Conservation (phyloP, 164 flowering plant species). For the Platanus orientalis region DNA sequence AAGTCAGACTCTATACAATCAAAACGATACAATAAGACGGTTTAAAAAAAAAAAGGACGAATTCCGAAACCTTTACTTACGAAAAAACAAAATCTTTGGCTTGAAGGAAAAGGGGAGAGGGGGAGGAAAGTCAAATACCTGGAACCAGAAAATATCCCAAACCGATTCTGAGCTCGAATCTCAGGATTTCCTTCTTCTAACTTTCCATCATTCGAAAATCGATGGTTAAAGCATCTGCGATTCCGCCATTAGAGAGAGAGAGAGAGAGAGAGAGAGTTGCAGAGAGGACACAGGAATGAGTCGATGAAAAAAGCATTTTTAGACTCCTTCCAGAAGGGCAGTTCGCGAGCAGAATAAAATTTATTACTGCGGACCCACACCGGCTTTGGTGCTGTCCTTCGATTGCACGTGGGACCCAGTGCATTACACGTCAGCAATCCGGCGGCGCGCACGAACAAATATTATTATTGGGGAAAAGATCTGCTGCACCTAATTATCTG, state of each 20-base stretch:
- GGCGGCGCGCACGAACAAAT: no score
- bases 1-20: background rate
- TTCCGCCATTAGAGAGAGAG: constrained; percentile 13
- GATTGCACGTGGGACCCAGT: no score
- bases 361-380: background rate
- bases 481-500: no score
- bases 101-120: background rate
- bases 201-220: background rate
- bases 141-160: background rate
- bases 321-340: background rate
- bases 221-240: background rate
- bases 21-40: background rate
- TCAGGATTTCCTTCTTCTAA: background rate
- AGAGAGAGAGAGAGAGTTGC: constrained; percentile 1
- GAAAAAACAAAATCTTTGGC: no score
- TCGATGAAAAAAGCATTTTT: no score
- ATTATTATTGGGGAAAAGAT: no score
- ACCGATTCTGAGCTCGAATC: background rate
- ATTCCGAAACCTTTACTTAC: background rate
- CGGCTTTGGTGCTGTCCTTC: no score
- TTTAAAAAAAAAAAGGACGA: background rate
- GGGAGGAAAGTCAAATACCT: constrained; percentile 10
- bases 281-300: background rate
- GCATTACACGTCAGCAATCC: no score
- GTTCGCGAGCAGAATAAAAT: background rate